These are phyloP conservation scores for Phytophthora pini DNA, from an alignment of 352 stramenopile species.

Conservation along the genomic window DNA sequence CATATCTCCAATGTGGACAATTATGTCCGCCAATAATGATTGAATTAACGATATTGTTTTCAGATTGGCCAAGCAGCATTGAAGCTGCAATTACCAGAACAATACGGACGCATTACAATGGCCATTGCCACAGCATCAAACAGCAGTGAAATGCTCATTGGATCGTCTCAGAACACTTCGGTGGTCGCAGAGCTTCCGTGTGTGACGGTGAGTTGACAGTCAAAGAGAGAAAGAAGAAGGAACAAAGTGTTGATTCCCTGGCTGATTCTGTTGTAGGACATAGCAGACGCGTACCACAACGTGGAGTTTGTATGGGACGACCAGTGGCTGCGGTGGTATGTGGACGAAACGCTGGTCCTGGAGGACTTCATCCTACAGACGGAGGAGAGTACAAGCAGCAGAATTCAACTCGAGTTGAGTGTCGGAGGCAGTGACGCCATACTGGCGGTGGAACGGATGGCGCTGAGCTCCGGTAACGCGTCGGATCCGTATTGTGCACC, in stretches of 20 bases:
- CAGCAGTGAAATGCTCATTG: slow-evolving; percentile 32
- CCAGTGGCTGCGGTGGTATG: slow-evolving; percentile 67
- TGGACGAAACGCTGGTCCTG: slow-evolving; percentile 55
- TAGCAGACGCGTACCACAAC: slow-evolving; percentile 35
- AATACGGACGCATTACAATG: slow-evolving; percentile 29
- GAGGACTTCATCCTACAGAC: slow-evolving; percentile 43
- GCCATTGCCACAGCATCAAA: slow-evolving; percentile 26
- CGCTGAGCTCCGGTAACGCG: slow-evolving; percentile 29
- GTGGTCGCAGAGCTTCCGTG: slow-evolving; percentile 49
- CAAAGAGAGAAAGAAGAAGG: background rate
- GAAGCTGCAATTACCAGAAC: slow-evolving; percentile 31
- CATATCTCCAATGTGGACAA: slow-evolving; percentile 3
- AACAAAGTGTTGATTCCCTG: background rate
- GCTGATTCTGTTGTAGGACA: slow-evolving; percentile 27
- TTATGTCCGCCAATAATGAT: slow-evolving; percentile 1
- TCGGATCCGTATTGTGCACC: slow-evolving; percentile 45
- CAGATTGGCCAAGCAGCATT: slow-evolving; percentile 36
- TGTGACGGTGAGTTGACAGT: slow-evolving; percentile 24
- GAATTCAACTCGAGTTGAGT: slow-evolving; percentile 38
- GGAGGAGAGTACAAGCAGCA: background rate
- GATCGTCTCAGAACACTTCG: slow-evolving; percentile 42
- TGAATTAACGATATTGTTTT: background rate
- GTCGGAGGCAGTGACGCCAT: slow-evolving; percentile 13
- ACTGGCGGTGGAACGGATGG: slow-evolving; percentile 32
- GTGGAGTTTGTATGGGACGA: slow-evolving; percentile 54